Evolutionary conservation across 1,284 basidiomycete genomes (phyloP).

Genomic region (Sanghuangporus sanghuang): DNA sequence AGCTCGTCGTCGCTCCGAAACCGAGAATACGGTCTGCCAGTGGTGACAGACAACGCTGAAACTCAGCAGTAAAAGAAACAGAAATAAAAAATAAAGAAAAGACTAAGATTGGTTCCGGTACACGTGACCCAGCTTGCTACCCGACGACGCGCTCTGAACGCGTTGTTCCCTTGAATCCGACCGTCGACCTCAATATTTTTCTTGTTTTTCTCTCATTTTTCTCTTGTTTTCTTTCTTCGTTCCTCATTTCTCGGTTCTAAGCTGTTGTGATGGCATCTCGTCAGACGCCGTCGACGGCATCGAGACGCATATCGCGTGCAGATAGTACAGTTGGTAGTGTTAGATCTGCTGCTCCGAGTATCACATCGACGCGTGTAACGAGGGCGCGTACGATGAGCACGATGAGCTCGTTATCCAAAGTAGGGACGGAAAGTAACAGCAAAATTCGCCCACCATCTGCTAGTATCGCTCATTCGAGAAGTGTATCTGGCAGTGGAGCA

Average conservation of each 20-base stretch:
- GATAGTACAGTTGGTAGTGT: neutral
- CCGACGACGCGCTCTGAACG: neutral
- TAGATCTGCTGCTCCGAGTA: neutral
- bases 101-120: neutral
- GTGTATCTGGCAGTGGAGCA: neutral
- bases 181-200: neutral
- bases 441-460: conserved; percentile 5
- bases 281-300: conserved; percentile 9
- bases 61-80: neutral
- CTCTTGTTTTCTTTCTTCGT: neutral
- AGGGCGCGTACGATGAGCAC: neutral
- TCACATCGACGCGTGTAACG: conserved; percentile 1
- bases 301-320: conserved; percentile 10
- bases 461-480: neutral
- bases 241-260: neutral
- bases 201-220: neutral
- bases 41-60: neutral
- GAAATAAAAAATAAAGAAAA: too few species aligned
- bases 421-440: neutral
- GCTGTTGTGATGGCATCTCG: neutral
- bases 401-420: neutral
- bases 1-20: neutral
- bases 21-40: neutral
- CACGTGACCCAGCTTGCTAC: neutral
- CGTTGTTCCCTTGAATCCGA: neutral